These are phyloP conservation scores for Cryptosporidium xiaoi DNA, from an alignment of 169 alveolate species.

Conservation along the genomic window DNA sequence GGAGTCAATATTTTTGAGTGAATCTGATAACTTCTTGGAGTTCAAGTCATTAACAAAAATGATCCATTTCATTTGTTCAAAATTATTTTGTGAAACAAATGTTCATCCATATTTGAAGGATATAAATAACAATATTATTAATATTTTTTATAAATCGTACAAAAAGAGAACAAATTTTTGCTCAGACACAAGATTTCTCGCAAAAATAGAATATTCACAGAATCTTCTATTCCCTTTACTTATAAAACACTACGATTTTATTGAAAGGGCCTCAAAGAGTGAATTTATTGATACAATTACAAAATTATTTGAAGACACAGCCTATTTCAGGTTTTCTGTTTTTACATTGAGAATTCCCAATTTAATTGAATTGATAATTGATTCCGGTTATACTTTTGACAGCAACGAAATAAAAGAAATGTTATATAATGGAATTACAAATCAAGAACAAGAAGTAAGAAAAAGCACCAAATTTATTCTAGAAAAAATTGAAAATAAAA, in stretches of 20 bases:
- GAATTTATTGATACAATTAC: conserved; percentile 1
- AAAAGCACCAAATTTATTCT: conserved; percentile 53
- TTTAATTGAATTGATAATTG: conserved; percentile 6
- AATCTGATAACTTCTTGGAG: not conserved
- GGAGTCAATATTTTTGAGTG: not conserved
- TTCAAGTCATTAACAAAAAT: conserved; percentile 13
- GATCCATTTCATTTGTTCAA: conserved; percentile 4
- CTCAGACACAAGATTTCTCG: not conserved
- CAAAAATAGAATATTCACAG: conserved; percentile 48
- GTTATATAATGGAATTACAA: conserved; percentile 19
- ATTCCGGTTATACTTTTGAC: not conserved
- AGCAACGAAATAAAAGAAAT: not conserved
- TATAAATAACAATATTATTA: conserved; percentile 1
- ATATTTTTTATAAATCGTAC: conserved; percentile 12
- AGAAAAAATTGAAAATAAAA: conserved; percentile 1
- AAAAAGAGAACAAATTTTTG: not conserved
- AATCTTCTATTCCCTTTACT: conserved; percentile 31
- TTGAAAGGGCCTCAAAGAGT: not conserved
- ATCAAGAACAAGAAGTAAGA: conserved; percentile 25
- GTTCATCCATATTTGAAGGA: not conserved
- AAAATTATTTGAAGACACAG: conserved; percentile 15
- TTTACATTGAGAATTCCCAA: conserved; percentile 32
- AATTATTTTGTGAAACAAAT: not conserved
- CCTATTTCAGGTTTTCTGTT: conserved; percentile 14
- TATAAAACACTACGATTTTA: not conserved